Evolutionary conservation across 192 early-diverging fungal species (phyloP), one percentile per base, ranked within the genome.

Genomic region (Pilobolus umbonatus): DNA sequence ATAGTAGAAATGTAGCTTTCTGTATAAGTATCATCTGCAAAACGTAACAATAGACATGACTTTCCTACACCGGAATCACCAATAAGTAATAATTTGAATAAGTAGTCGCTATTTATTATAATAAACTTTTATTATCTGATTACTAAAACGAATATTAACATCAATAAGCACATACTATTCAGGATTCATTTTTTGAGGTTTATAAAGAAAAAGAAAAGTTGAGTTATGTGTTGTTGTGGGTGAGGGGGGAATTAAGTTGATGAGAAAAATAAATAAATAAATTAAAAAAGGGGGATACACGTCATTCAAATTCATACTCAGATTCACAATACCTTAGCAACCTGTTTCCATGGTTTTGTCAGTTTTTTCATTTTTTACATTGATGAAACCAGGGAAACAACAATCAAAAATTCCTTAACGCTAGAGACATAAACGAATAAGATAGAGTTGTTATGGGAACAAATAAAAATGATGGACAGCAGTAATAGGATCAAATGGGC

Each of bases 1-100:
- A 98, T 98, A 62, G 96, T 99, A 59, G 87, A 89, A 76, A 98
- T 96, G 81, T 96, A 98, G 69, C 87, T 91, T 74, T 99, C 95
- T 22, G 95, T 98, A 73, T 96, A 99, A 22, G 94, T 96, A 79
- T 98, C 94, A 75, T 99, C 95, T 1, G 95, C 95, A 74, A 99
- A 98, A 64, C 96, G 89, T 47, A 98, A 82, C 61, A 99, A 79
- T 62, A 99, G 75, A 74, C 93, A 98, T 57, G 92, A 95, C 81
- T 99, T 99, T 59, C 96, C 96, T 22, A 98, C 95, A 60, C 95
- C 95, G 52, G 91, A 94, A 80, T 99, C 96, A 48, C 96, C 96
- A 73, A 98, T 96, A 47, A 98, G 84, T 63, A 98, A 73, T n/a
- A 98, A 81, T 81, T 98, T 98, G 84, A 98, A 98, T 57, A 97